Evolutionary conservation across 2,329 filamentous ascomycete species (phyloP).

Genomic region (Beauveria sp.): DNA sequence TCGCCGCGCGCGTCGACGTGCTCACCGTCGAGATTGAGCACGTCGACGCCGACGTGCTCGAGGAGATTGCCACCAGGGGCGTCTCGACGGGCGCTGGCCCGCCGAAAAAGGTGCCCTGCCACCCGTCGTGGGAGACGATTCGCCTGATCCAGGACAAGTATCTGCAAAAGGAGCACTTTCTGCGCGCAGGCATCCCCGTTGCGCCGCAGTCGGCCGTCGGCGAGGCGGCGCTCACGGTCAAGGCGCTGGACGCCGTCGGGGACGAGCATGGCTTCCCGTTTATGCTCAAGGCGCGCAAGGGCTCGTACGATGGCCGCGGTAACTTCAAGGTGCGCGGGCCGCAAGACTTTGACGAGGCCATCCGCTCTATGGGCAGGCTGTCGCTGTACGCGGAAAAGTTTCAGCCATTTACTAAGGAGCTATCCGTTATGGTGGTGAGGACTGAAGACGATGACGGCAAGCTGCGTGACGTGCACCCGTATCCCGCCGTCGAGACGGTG

Average conservation of each 20-base stretch:
- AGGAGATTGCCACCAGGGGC: constrained; percentile 65
- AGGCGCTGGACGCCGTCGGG: constrained; percentile 57
- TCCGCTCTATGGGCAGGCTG: constrained; percentile 60
- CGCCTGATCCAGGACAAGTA: constrained; percentile 92
- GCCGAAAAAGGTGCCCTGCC: constrained; percentile 49
- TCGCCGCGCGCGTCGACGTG: constrained; percentile 71
- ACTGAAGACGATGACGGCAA: constrained; percentile 60
- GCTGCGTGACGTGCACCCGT: constrained; percentile 53
- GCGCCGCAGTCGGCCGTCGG: constrained; percentile 61
- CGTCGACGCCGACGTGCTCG: constrained; percentile 80
- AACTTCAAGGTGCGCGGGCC: constrained; percentile 44
- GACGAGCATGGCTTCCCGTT: constrained; percentile 68
- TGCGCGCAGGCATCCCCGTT: constrained; percentile 59
- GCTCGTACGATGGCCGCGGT: constrained; percentile 85
- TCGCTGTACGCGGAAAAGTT: constrained; percentile 86
- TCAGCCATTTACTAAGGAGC: constrained; percentile 75
- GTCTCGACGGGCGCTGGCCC: constrained; percentile 42
- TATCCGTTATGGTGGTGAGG: constrained; percentile 92
- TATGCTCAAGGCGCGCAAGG: constrained; percentile 87
- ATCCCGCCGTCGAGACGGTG: constrained; percentile 87
- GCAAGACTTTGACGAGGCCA: constrained; percentile 50
- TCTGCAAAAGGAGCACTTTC: constrained; percentile 75
- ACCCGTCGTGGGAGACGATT: constrained; percentile 81
- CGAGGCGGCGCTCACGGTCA: constrained; percentile 43
- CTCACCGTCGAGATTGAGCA: constrained; percentile 95